Conservation (phyloP, 1,284 basidiomycete genomes). For the Rhodotorula glutinis region DNA sequence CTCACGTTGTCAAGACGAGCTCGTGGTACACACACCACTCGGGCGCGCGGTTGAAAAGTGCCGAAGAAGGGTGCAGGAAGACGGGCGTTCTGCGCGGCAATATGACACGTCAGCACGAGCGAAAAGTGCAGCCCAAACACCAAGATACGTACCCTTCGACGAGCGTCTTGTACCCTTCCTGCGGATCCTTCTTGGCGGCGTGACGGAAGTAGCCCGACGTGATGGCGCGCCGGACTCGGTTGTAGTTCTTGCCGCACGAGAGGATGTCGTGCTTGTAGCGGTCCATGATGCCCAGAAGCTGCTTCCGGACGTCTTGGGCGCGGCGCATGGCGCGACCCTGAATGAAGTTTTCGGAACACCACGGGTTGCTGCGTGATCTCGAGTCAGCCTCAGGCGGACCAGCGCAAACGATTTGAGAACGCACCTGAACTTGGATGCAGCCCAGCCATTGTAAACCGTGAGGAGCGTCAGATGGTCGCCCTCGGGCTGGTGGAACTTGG, state of each 20-base stretch:
- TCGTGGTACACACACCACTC: constrained; percentile 77
- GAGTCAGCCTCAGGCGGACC: too few species aligned
- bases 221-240: constrained; percentile 88
- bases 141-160: constrained; percentile 66
- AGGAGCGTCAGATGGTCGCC: constrained; percentile 93
- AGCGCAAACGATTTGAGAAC: too few species aligned
- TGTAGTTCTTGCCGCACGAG: constrained; percentile 87
- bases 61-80: constrained; percentile 95
- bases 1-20: constrained; percentile 47
- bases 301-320: constrained; percentile 97
- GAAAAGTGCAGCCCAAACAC: neutral
- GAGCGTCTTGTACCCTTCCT: constrained; percentile 80
- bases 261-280: constrained; percentile 95
- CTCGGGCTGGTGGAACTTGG: constrained; percentile 96
- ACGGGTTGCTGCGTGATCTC: constrained; percentile 24
- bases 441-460: constrained; percentile 98
- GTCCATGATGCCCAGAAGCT: constrained; percentile 98
- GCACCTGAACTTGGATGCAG: constrained; percentile 78
- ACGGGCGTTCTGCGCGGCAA: constrained; percentile 65
- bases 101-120: neutral
- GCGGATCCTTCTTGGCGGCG: constrained; percentile 85
- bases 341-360: constrained; percentile 72
- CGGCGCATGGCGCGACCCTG: constrained; percentile 94
- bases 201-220: constrained; percentile 96
- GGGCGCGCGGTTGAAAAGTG: constrained; percentile 88